Evolutionary conservation across 148 eudicot genomes (phyloP).

Genomic region (Bassia scoparia): DNA sequence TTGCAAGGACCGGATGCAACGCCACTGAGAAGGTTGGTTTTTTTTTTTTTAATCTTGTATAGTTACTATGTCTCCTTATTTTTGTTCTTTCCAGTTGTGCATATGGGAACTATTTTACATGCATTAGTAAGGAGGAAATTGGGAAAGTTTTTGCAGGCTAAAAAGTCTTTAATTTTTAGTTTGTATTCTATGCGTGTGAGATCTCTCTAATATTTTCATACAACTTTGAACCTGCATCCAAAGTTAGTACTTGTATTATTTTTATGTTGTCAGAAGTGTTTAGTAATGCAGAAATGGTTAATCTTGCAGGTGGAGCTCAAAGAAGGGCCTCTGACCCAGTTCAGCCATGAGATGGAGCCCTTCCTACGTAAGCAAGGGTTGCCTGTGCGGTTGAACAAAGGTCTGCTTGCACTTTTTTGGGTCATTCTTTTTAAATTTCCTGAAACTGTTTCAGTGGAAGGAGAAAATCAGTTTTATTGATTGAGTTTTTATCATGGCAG

Average conservation of each 20-base stretch:
- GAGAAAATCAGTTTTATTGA: background rate
- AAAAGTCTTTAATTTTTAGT: background rate
- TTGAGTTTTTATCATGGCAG: conserved; percentile 37
- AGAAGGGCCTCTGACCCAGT: conserved; percentile 85
- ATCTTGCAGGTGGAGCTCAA: conserved; percentile 75
- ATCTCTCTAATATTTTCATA: background rate
- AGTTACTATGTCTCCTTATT: background rate
- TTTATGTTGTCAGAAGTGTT: background rate
- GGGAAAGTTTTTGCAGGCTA: background rate
- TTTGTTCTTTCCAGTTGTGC: background rate
- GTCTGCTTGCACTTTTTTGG: conserved; percentile 26
- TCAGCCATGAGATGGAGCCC: conserved; percentile 98
- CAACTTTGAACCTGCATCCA: background rate
- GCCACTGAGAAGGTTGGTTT: conserved; percentile 61
- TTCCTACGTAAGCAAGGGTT: conserved; percentile 90
- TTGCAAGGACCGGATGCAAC: conserved; percentile 78
- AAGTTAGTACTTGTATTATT: background rate
- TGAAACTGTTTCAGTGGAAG: background rate
- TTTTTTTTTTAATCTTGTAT: background rate
- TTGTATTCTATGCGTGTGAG: background rate
- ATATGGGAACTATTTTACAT: background rate
- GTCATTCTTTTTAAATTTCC: background rate
- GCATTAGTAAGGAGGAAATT: background rate
- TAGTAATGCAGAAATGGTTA: background rate
- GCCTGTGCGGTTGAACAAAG: conserved; percentile 94